phyloP scores from a whole-genome alignment of 2,329 filamentous ascomycete species.

The Colletotrichum costaricense region DNA sequence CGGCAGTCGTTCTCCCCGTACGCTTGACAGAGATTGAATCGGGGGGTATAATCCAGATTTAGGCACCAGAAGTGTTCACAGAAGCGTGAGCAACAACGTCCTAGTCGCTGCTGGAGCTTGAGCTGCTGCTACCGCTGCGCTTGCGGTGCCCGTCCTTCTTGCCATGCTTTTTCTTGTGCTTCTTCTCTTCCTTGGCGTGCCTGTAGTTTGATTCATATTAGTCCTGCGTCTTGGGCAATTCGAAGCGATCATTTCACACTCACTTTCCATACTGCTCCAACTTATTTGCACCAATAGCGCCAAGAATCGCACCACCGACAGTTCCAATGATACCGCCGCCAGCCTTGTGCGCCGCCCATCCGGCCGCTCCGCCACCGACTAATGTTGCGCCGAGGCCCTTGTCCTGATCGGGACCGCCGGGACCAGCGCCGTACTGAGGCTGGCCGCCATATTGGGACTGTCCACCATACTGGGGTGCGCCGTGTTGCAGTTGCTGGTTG shows the following conservation, averaged over 20 bases:
- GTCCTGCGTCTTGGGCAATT: neutral
- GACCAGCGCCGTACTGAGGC: constrained; percentile 37
- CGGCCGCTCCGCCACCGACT: constrained; percentile 64
- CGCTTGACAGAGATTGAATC: neutral
- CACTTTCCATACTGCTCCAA: constrained; percentile 51
- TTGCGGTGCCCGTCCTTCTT: constrained; percentile 40
- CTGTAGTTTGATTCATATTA: constrained; percentile 1
- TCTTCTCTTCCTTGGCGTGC: constrained; percentile 44
- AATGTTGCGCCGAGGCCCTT: constrained; percentile 68
- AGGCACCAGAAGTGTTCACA: neutral
- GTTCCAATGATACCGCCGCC: constrained; percentile 64
- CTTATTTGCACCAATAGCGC: constrained; percentile 66
- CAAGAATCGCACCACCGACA: constrained; percentile 61
- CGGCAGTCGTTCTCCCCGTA: constrained; percentile 4
- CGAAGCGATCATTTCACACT: neutral
- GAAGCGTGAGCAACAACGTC: rapidly evolving
- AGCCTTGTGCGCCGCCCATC: constrained; percentile 63
- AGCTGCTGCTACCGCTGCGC: constrained; percentile 32
- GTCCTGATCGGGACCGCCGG: constrained; percentile 47
- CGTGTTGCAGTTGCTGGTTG: constrained; percentile 37
- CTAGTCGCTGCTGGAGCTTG: constrained; percentile 31
- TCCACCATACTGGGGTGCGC: constrained; percentile 34
- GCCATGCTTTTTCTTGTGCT: constrained; percentile 46
- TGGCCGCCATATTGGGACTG: constrained; percentile 22
- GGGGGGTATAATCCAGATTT: constrained; percentile 19